A percentile compares a stretch with the other conserved stretches of the same genome.
phyloP scores from a whole-genome alignment of 208 protist species.

The Phytomonas sp. region DNA sequence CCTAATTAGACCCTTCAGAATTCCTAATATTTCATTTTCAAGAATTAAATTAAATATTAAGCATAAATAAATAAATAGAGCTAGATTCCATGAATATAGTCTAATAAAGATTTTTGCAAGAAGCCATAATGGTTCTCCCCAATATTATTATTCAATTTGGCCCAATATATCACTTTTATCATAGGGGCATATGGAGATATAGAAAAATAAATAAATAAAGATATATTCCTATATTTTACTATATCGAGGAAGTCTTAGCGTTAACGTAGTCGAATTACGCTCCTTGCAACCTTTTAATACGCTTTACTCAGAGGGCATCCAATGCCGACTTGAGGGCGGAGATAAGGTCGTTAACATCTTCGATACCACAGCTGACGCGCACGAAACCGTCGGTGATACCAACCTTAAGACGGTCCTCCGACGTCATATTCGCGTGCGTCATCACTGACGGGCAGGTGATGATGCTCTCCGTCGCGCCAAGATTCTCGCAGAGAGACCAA shows the following conservation, averaged over 20 bases:
- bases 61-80: no score
- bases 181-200: background rate
- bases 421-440: conserved; percentile 95
- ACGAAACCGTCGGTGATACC: conserved; percentile 93
- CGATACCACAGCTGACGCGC: conserved; percentile 91
- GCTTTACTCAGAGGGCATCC: conserved; percentile 55
- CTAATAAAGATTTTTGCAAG: conserved; percentile 2
- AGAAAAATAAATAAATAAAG: conserved; percentile 6
- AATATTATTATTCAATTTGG: conserved; percentile 5
- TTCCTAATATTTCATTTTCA: no score
- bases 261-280: background rate
- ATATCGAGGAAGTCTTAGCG: background rate
- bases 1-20: no score
- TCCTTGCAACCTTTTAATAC: conserved; percentile 13
- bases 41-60: no score
- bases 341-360: conserved; percentile 91
- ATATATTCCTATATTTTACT: conserved; percentile 1
- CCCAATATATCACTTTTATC: background rate
- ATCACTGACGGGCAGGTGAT: conserved; percentile 94
- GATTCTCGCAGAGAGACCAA: conserved; percentile 89
- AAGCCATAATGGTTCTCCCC: background rate
- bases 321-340: conserved; percentile 83
- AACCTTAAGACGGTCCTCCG: conserved; percentile 86
- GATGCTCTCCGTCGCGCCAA: conserved; percentile 93
- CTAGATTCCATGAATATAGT: background rate